Conservation (phyloP, 306 rosid species). For the Cucurbita moschata region DNA sequence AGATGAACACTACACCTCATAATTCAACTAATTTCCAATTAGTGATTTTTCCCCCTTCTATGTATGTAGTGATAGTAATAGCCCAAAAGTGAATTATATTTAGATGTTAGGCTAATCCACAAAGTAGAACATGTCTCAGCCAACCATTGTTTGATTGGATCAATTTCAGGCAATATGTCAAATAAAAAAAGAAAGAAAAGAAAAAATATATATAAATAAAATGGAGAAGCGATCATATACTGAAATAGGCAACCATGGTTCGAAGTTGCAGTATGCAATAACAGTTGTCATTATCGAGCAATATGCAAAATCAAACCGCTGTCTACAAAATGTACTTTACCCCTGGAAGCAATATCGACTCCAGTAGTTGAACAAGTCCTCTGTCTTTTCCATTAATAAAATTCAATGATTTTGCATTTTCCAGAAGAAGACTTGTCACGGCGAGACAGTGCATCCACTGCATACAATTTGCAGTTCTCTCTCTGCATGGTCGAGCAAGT, state of each 20-base stretch:
- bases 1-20: background rate
- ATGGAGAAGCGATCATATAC: background rate
- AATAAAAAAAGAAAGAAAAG: background rate
- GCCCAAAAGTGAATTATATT: background rate
- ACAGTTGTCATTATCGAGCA: background rate
- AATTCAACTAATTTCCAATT: background rate
- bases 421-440: constrained; percentile 63
- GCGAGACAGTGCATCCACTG: constrained; percentile 92
- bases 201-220: background rate
- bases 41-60: background rate
- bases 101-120: background rate
- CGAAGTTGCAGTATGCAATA: background rate
- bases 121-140: background rate
- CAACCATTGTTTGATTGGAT: background rate
- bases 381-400: constrained; percentile 44
- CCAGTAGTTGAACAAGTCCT: constrained; percentile 53
- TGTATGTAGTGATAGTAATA: background rate
- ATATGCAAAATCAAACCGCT: background rate
- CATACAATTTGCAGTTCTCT: constrained; percentile 68
- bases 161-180: background rate
- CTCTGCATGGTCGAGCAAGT: constrained; percentile 84
- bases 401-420: constrained; percentile 50
- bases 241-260: background rate
- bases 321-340: constrained; percentile 22
- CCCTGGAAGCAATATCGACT: constrained; percentile 78